A percentile compares a stretch with the other conserved stretches of the same genome.
Evolutionary conservation across 192 early-diverging fungal species (phyloP).

Genomic region (Coemansia sp.): DNA sequence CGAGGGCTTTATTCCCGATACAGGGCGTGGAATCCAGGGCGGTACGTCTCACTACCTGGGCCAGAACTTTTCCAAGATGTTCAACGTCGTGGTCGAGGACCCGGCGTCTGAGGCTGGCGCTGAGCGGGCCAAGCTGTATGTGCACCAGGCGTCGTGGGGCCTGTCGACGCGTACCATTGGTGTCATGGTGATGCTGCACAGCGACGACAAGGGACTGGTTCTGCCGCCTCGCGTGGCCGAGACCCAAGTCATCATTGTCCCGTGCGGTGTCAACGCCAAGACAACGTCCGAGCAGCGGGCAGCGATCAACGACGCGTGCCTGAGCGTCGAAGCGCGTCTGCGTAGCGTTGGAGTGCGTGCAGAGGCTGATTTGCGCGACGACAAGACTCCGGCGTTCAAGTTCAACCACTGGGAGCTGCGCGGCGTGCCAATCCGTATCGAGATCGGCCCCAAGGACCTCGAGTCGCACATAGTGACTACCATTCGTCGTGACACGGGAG

Average conservation of each 20-base stretch:
- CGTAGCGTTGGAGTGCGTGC: slow-evolving; percentile 72
- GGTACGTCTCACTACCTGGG: slow-evolving; percentile 98
- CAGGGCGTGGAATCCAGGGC: slow-evolving; percentile 97
- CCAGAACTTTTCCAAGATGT: slow-evolving; percentile 99
- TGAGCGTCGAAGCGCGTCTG: slow-evolving; percentile 65
- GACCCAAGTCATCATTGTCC: slow-evolving; percentile 89
- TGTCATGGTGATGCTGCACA: slow-evolving; percentile 99
- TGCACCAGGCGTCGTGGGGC: slow-evolving; percentile 99
- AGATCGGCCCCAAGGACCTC: slow-evolving; percentile 95
- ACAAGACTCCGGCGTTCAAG: slow-evolving; percentile 93
- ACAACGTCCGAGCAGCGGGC: slow-evolving; percentile 71
- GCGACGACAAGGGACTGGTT: slow-evolving; percentile 98
- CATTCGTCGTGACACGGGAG: slow-evolving; percentile 81
- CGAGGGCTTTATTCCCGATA: slow-evolving; percentile 95
- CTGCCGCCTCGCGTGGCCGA: slow-evolving; percentile 90
- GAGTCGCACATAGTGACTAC: slow-evolving; percentile 71
- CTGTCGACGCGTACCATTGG: slow-evolving; percentile 96
- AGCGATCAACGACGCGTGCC: slow-evolving; percentile 63
- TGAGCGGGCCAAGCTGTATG: slow-evolving; percentile 67
- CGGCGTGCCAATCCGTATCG: slow-evolving; percentile 94
- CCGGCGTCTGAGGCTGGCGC: slow-evolving; percentile 46
- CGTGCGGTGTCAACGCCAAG: slow-evolving; percentile 90
- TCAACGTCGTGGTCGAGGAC: slow-evolving; percentile 89
- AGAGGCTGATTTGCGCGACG: slow-evolving; percentile 75
- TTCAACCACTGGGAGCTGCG: slow-evolving; percentile 99